phyloP scores from a whole-genome alignment of 129 eudicot species.

The Escallonia herrerae region DNA sequence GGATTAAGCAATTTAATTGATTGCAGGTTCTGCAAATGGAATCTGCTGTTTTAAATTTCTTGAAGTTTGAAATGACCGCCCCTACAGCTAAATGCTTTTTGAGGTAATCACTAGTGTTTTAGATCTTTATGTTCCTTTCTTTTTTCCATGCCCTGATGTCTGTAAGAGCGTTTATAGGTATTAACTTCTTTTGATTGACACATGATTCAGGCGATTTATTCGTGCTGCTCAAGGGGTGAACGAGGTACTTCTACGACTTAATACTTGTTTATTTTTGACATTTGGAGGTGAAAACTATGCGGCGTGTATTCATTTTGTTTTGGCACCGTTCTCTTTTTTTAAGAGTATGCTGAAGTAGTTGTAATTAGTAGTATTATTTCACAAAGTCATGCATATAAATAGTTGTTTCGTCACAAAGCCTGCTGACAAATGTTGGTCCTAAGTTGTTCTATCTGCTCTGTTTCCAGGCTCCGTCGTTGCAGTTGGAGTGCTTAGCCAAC shows the following conservation, averaged over 20 bases:
- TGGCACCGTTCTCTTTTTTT: no score
- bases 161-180: not conserved
- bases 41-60: constrained; percentile 67
- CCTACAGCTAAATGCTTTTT: constrained; percentile 86
- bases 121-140: not conserved
- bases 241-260: constrained; percentile 40
- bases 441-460: not conserved
- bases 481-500: constrained; percentile 78
- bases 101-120: constrained; percentile 29
- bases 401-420: no score
- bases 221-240: constrained; percentile 79
- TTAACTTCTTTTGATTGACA: not conserved
- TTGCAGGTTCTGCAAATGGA: constrained; percentile 90
- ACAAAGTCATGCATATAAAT: no score
- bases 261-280: no score
- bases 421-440: no score
- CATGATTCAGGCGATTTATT: constrained; percentile 53
- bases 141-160: not conserved
- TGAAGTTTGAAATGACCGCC: constrained; percentile 91
- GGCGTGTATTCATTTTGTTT: no score
- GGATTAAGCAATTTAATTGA: constrained; percentile 13
- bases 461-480: constrained; percentile 70
- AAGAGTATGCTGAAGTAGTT: no score
- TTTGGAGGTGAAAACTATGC: no score
- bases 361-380: no score